Base-by-base conservation (phyloP, 2,329 filamentous ascomycete species). In the Botrytis squamosa region DNA sequence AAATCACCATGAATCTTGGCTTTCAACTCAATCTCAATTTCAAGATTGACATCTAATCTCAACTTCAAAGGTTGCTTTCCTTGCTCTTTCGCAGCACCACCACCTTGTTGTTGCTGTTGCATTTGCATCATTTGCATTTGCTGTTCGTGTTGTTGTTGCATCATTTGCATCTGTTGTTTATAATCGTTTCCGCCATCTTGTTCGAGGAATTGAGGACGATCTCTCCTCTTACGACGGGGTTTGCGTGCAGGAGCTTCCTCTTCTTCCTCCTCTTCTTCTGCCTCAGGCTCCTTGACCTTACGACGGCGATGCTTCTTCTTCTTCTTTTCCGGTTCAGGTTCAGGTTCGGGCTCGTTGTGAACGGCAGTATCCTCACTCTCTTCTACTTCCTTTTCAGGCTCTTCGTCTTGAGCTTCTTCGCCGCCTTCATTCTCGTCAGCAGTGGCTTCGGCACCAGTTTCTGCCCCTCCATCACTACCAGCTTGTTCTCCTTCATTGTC, bases 1-100 rank as follows among this genome's bases (percentile, higher is more conserved):
- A 97, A 84, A 84, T 97, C 94, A 80, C 94, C 94, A 78, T 93
- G 89, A 76, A 95, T 93, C 81, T 89, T 91, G 29, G 92, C 92
- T 85, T 93, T 94, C 71, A 95, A 84, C 82, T 93, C 89, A 77
- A 95, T 92, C 83, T 95, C 92, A 70, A 94, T 87, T 79, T 95
- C 92, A 69, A 95, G 83, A 82, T 95, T 95, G 71, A 94, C 84
- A 80, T 95, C 92, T 49, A 94, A 83, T 73, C 89, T 86, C 80
- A 95, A 82, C 81, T 90, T 91, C 80, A 94, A 82, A 40, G 91
- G 90, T 78, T 94, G 91, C 83, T 80, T 68, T 46, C 66, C 59
- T 72, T 75, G 63, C 73, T 77, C 66, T 40, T 73, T 70, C 71
- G 75, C 33, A 40, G 65, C 60, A 46, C 22, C 38, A 73, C 72